phyloP scores from a whole-genome alignment of 2,329 filamentous ascomycete genomes.

The Amauroascus verrucosus region DNA sequence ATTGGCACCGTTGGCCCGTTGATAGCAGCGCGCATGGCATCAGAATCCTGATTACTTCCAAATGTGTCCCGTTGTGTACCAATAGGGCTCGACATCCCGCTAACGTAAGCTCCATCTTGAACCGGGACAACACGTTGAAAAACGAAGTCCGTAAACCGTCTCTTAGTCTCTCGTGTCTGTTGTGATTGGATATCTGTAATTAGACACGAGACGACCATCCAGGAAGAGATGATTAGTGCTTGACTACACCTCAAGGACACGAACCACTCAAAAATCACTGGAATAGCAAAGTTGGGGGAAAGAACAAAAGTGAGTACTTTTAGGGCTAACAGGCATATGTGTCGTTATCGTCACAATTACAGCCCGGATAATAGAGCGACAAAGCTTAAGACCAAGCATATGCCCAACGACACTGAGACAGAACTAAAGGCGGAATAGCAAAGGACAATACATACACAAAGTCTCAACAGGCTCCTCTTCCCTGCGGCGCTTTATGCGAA shows the following conservation, averaged over 20 bases:
- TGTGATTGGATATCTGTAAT: conserved; percentile 37
- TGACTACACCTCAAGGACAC: not conserved
- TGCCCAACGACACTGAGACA: too few species aligned
- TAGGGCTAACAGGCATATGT: too few species aligned
- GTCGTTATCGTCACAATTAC: too few species aligned
- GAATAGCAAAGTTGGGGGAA: not conserved
- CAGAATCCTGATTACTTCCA: not conserved
- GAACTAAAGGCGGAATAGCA: not conserved
- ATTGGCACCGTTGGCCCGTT: conserved; percentile 26
- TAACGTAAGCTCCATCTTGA: not conserved
- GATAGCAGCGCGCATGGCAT: conserved; percentile 14
- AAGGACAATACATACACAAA: conserved; percentile 37
- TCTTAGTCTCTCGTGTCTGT: conserved; percentile 36
- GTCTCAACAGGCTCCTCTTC: conserved; percentile 48
- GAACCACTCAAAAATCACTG: not conserved
- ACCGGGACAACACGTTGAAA: conserved; percentile 33
- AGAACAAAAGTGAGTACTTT: not conserved
- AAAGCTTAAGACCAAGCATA: too few species aligned
- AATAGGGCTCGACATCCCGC: not conserved
- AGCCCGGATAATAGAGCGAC: too few species aligned
- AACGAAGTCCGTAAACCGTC: conserved; percentile 40
- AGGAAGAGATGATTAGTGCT: not conserved
- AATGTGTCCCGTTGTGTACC: not conserved
- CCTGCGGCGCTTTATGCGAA: conserved; percentile 48
- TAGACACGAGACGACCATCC: not conserved